Evolutionary conservation across 2,329 filamentous ascomycete species (phyloP).

Genomic region (Stemphylium lycopersici): DNA sequence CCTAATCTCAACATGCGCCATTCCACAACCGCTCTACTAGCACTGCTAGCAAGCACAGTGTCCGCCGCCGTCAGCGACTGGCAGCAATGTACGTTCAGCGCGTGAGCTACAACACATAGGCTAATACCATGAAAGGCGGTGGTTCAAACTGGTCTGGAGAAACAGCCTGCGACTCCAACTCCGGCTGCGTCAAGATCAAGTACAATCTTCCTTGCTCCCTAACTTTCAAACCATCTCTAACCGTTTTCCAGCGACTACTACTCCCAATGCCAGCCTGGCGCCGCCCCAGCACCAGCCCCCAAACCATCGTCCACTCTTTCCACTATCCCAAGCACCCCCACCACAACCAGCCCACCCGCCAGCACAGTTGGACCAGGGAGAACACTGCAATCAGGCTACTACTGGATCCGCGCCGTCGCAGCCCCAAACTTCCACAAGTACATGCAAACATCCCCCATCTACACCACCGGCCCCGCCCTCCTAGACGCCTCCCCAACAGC

Average conservation of each 20-base stretch:
- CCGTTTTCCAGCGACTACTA: conserved; percentile 40
- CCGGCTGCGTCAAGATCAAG: conserved; percentile 44
- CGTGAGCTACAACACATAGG: no score
- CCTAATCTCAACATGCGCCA: conserved; percentile 29
- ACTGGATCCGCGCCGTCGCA: conserved; percentile 64
- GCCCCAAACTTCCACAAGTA: conserved; percentile 61
- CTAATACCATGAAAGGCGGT: conserved; percentile 32
- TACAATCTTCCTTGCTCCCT: conserved; percentile 7
- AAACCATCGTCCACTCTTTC: conserved; percentile 1
- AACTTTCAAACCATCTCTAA: conserved; percentile 8
- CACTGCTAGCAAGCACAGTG: conserved; percentile 30
- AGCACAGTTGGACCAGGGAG: conserved; percentile 50
- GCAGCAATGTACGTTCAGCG: conserved; percentile 40
- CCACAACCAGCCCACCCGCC: conserved; percentile 21
- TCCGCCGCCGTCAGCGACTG: conserved; percentile 38
- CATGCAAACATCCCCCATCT: conserved; percentile 45
- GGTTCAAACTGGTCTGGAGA: conserved; percentile 37
- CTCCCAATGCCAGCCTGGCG: conserved; percentile 51
- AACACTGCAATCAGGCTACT: conserved; percentile 59
- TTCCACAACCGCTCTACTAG: conserved; percentile 23
- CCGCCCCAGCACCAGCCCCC: conserved; percentile 18
- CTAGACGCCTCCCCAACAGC: conserved; percentile 60
- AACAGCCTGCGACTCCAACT: conserved; percentile 29
- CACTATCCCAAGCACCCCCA: conserved; percentile 16
- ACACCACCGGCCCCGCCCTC: conserved; percentile 56